These are phyloP conservation scores for Nannizziopsis barbatae DNA, from an alignment of 2,329 filamentous ascomycete genomes.

Conservation along the genomic window DNA sequence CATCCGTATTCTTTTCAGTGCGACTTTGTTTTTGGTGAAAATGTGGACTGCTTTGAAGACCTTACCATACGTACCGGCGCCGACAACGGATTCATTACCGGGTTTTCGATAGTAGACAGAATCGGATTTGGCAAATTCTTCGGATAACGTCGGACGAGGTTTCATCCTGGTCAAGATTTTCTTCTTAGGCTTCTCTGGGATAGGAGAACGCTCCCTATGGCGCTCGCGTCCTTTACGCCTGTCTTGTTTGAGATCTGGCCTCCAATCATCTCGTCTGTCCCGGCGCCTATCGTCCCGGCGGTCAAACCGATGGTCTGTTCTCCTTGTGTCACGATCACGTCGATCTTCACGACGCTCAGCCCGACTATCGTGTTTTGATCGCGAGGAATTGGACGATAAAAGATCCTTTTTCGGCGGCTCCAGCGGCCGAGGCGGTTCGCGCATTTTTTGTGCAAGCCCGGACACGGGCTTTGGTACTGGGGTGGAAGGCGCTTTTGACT, in stretches of 20 bases:
- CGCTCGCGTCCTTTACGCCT: conserved; percentile 32
- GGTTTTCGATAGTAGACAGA: conserved; percentile 93
- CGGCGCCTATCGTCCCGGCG: conserved; percentile 30
- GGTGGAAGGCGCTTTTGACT: conserved; percentile 56
- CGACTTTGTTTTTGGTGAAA: conserved; percentile 66
- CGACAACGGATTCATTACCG: conserved; percentile 93
- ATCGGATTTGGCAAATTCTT: conserved; percentile 65
- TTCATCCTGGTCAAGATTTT: conserved; percentile 61
- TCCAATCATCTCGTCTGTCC: conserved; percentile 16
- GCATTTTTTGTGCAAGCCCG: conserved; percentile 40
- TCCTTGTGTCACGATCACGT: conserved; percentile 28
- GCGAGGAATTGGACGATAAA: conserved; percentile 23
- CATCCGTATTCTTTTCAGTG: conserved; percentile 97
- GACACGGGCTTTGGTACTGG: conserved; percentile 42
- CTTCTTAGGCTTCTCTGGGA: conserved; percentile 41
- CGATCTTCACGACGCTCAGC: conserved; percentile 35
- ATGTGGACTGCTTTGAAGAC: conserved; percentile 84
- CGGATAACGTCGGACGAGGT: conserved; percentile 55
- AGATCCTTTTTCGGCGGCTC: conserved; percentile 32
- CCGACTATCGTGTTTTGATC: conserved; percentile 32
- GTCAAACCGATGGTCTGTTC: conserved; percentile 34
- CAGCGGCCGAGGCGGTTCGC: conserved; percentile 28
- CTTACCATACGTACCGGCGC: conserved; percentile 89
- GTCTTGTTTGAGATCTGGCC: conserved; percentile 22
- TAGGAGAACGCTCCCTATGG: conserved; percentile 32